Evolutionary conservation across 2,329 filamentous ascomycete species (phyloP), one percentile per base, ranked within the genome.

Genomic region (Cercospora zeina): DNA sequence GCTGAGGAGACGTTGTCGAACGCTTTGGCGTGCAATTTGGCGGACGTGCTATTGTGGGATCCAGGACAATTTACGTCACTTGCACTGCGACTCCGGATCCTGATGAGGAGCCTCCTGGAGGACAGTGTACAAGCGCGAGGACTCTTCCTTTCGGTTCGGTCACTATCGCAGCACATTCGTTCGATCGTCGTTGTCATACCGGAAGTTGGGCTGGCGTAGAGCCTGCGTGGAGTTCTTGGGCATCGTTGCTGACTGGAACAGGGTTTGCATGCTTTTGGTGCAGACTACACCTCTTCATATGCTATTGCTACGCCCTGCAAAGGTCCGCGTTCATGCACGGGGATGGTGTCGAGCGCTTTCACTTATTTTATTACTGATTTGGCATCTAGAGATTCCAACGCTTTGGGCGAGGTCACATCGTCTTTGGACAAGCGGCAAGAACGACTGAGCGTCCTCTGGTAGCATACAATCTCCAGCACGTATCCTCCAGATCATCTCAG

Each of bases 31-130:
- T 84, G 79, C 1, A 77, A 75, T 27, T 78, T 78, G 1, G 80
- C 77, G 1, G 81, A 78, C n/a, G n/a, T n/a, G n/a, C n/a, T n/a
- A n/a, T n/a, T n/a, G n/a, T n/a, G n/a, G n/a, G n/a, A n/a, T n/a
- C n/a, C n/a, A n/a, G n/a, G n/a, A n/a, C 75, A 1, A 89, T 74
- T 50, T 87, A 84, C 9, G 85, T 80, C 0, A 89, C 79, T 5
- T 75, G 70, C 0, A 90, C 86, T 0, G 85, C 86, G 0, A 87
- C 86, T 0, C 80, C 87, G 0, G 87, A 89, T 0, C 88, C 87
- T 0, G 86, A 85, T 0, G 86, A 89, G 0, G 87, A 89, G 50
- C 87, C 87, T 1, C 87, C 87, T 0, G 87, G 87, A 0, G 87
- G 89, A 4, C 80, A 78, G 13, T 53, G 16, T 16, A 14, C n/a